Conservation (phyloP, 441 rosid genomes). For the Arabidopsis hybrid region DNA sequence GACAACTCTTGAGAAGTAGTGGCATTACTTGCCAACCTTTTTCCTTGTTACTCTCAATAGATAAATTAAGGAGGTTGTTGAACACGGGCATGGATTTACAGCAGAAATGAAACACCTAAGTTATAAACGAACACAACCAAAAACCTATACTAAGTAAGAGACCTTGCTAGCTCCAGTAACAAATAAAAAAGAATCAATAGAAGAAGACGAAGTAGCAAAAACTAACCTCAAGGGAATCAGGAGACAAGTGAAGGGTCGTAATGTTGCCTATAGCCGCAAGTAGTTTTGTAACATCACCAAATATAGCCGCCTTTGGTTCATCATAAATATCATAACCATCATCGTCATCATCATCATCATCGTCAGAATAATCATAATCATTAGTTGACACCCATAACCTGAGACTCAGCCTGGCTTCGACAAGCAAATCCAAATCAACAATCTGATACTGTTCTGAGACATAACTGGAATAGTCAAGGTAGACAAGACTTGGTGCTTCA, state of each 20-base stretch:
- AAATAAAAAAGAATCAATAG: too few relatives aligned
- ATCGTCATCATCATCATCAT: background rate
- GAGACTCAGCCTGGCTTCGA: conserved; percentile 17
- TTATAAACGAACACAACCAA: background rate
- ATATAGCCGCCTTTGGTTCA: background rate
- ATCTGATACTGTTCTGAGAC: background rate
- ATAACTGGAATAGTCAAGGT: conserved; percentile 20
- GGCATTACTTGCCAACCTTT: conserved; percentile 32
- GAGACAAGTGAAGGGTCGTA: conserved; percentile 18
- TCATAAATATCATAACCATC: background rate
- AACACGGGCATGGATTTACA: conserved; percentile 19
- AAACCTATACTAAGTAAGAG: background rate
- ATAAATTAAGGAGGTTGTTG: conserved; percentile 2
- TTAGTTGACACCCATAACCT: conserved; percentile 3
- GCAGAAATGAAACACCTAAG: conserved; percentile 21
- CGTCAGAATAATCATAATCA: background rate
- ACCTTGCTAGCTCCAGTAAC: background rate
- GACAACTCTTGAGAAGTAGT: conserved; percentile 15
- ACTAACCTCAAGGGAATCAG: background rate
- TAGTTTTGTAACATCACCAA: background rate
- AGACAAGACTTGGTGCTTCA: conserved; percentile 24
- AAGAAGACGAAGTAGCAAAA: background rate
- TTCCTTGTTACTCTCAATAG: conserved; percentile 8
- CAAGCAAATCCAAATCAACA: conserved; percentile 21
- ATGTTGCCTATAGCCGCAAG: conserved; percentile 13